Evolutionary conservation across 2,329 filamentous ascomycete genomes (phyloP), one percentile per base, ranked within the genome.

Genomic region (Ophiognomonia clavigignenti-juglandacearum): DNA sequence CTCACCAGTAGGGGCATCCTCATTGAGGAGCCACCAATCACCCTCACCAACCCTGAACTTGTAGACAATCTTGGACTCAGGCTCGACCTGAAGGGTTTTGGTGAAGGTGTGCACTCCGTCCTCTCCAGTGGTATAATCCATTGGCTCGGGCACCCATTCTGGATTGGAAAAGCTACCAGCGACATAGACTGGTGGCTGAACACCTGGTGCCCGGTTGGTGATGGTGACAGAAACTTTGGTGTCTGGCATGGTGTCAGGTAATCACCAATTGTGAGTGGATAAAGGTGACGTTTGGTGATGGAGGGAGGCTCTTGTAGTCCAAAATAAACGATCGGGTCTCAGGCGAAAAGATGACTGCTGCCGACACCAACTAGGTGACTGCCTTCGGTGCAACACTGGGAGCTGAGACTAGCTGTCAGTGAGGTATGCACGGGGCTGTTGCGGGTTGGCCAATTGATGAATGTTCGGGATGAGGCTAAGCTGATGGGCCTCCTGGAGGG

Each of bases 21-120:
- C 80, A 55, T 89, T 79, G 38, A 87, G 63, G 20, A 82, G 70
- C 85, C 85, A 88, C 79, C 82, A 86, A 53, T 86, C 77, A 39
- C 78, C 79, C 18, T 72, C 62, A 9, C 84, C 85, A 29, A 86
- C 68, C 24, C 83, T 77, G 56, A 90, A 85, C 64, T 88, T 90
- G 73, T 89, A 91, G 57, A 86, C 81, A 54, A 88, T 79, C 48
- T 79, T 74, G 39, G 77, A 73, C 19, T 76, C 77, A 19, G 76
- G 68, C 16, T 78, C 69, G 7, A 77, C 70, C 29, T 72, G 61
- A 37, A 88, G 70, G 1, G 72, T 64, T 48, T 79, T 79, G 36
- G 64, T 70, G 59, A 86, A 90, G 11, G 74, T 59, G 48, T 79
- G 67, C 45, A 82, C 69, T n/a, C 74, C 77, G 29, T 74, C 66